Evolutionary conservation across 2,329 filamentous ascomycete species (phyloP).

Genomic region (Clonostachys chloroleuca): DNA sequence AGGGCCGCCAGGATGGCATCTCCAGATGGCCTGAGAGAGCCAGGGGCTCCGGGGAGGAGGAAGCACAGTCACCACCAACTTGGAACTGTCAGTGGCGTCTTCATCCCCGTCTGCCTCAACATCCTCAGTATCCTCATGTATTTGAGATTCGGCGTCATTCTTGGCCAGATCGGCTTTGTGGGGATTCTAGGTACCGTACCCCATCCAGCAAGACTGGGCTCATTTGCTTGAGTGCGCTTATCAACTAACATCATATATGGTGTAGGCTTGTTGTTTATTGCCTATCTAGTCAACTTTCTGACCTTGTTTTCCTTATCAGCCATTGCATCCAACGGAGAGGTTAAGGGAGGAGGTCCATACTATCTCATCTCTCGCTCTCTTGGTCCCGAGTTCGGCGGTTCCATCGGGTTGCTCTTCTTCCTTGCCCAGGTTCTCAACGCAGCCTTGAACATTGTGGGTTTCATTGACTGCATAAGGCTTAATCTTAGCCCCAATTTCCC

Average conservation of each 20-base stretch:
- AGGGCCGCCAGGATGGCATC: too few species aligned
- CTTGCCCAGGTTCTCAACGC: slow-evolving; percentile 87
- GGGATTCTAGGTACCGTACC: slow-evolving; percentile 65
- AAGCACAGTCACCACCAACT: slow-evolving; percentile 39
- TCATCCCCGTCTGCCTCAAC: slow-evolving; percentile 84
- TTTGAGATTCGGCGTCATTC: slow-evolving; percentile 78
- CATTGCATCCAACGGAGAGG: slow-evolving; percentile 85
- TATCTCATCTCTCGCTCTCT: slow-evolving; percentile 84
- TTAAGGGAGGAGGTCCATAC: slow-evolving; percentile 82
- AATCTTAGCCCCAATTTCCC: slow-evolving; percentile 67
- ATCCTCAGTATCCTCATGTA: slow-evolving; percentile 92
- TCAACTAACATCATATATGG: not conserved
- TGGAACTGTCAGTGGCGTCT: slow-evolving; percentile 74
- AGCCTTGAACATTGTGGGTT: slow-evolving; percentile 80
- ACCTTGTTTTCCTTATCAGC: slow-evolving; percentile 84
- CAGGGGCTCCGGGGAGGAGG: not conserved
- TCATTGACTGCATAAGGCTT: slow-evolving; percentile 76
- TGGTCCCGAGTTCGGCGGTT: slow-evolving; percentile 84
- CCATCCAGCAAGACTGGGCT: not conserved
- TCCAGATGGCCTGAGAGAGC: too few species aligned
- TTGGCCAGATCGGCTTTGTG: slow-evolving; percentile 74
- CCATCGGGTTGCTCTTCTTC: slow-evolving; percentile 85
- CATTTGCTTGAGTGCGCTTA: not conserved
- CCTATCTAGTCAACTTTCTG: slow-evolving; percentile 79
- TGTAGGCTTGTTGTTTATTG: slow-evolving; percentile 64